Evolutionary conservation across 116 monocot genomes (phyloP).

Genomic region (Zostera marina): DNA sequence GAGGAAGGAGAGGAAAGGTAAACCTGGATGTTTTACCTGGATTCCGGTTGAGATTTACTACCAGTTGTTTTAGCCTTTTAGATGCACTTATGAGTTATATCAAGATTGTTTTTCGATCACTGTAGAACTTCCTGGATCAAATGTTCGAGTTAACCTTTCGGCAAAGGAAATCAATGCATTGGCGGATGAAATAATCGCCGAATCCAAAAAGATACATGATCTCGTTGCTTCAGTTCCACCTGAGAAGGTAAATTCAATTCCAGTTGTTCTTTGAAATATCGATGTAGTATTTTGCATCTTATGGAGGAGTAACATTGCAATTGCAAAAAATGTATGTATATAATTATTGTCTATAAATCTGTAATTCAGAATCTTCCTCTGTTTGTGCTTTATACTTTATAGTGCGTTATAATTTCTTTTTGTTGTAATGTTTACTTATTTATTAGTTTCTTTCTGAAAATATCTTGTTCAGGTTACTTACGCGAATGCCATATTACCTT

Average conservation of each 20-base stretch:
- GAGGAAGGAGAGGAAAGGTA: slow-evolving; percentile 5
- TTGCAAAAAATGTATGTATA: too few relatives aligned
- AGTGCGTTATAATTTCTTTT: not conserved
- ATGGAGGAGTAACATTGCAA: too few relatives aligned
- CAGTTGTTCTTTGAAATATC: not conserved
- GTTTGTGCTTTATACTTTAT: not conserved
- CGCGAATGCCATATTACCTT: slow-evolving; percentile 45
- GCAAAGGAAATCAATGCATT: slow-evolving; percentile 60
- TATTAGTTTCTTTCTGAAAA: not conserved
- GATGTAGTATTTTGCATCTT: too few relatives aligned
- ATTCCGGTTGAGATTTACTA: too few relatives aligned
- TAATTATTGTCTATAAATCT: too few relatives aligned
- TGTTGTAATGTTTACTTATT: not conserved
- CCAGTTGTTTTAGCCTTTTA: too few relatives aligned
- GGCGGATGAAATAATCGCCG: slow-evolving; percentile 46
- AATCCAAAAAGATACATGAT: slow-evolving; percentile 65
- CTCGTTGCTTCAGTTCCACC: slow-evolving; percentile 56
- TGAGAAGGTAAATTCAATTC: slow-evolving; percentile 37
- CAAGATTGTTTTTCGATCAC: slow-evolving; percentile 2
- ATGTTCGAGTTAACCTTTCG: slow-evolving; percentile 40
- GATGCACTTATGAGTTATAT: too few relatives aligned
- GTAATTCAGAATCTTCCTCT: not conserved
- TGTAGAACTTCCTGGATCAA: slow-evolving; percentile 54
- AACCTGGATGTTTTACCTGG: too few relatives aligned
- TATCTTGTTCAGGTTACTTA: slow-evolving; percentile 52